phyloP scores from a whole-genome alignment of 805 yeast genomes.

The Henningerozyma blattae region DNA sequence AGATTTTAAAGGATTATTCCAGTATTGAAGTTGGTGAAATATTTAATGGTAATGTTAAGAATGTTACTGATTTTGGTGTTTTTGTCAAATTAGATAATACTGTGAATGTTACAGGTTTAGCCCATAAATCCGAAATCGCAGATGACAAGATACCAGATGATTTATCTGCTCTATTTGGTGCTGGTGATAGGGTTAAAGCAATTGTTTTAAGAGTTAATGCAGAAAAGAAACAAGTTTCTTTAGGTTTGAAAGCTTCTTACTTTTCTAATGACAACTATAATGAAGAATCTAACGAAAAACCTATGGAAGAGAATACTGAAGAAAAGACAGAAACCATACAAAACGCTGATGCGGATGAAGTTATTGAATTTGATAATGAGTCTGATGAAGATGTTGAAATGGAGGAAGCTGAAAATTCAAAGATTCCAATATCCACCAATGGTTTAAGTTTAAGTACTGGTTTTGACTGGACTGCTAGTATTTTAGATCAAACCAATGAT shows the following conservation, averaged over 20 bases:
- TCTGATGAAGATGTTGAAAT: slow-evolving; percentile 26
- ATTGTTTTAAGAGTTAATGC: slow-evolving; percentile 53
- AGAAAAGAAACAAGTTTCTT: slow-evolving; percentile 62
- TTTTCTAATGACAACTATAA: slow-evolving; percentile 37
- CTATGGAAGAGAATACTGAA: slow-evolving; percentile 17
- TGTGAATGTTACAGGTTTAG: slow-evolving; percentile 66
- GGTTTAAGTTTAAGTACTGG: slow-evolving; percentile 71
- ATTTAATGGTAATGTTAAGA: slow-evolving; percentile 66
- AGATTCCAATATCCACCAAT: slow-evolving; percentile 18
- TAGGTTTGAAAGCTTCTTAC: slow-evolving; percentile 93
- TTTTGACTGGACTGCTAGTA: slow-evolving; percentile 92
- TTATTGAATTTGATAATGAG: slow-evolving; percentile 18
- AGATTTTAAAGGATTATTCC: slow-evolving; percentile 45
- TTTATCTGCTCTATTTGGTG: slow-evolving; percentile 56
- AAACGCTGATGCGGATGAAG: slow-evolving; percentile 14
- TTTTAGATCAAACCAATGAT: slow-evolving; percentile 66
- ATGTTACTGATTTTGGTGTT: slow-evolving; percentile 81
- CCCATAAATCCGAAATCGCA: slow-evolving; percentile 77
- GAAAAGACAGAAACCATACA: slow-evolving; percentile 13
- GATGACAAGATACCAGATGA: slow-evolving; percentile 45
- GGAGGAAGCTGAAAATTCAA: slow-evolving; percentile 17
- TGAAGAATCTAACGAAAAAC: too few relatives aligned
- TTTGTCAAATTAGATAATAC: slow-evolving; percentile 74
- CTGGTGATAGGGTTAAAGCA: slow-evolving; percentile 86
- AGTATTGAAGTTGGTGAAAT: slow-evolving; percentile 62